Evolutionary conservation across 148 eudicot genomes (phyloP).

Genomic region (Amaranthus palmeri): DNA sequence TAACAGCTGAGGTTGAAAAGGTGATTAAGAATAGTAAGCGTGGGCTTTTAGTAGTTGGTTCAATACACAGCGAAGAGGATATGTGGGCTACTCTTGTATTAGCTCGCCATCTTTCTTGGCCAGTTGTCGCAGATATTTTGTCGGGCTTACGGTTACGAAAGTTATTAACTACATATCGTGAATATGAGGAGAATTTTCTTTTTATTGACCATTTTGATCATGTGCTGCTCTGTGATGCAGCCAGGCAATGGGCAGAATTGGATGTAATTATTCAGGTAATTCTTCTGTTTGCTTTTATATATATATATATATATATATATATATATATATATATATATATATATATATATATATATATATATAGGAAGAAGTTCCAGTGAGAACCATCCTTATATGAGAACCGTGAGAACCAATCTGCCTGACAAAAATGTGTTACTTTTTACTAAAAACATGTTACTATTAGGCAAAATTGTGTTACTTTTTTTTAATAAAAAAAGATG

Average conservation of each 20-base stretch:
- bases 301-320: no score
- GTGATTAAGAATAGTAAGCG: conserved; percentile 48
- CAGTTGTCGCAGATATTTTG: conserved; percentile 73
- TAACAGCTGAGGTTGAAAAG: conserved; percentile 47
- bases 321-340: no score
- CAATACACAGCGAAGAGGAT: conserved; percentile 66
- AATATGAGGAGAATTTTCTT: conserved; percentile 37
- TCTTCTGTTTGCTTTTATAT: conserved; percentile 14
- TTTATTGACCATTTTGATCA: conserved; percentile 94
- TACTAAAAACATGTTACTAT: no score
- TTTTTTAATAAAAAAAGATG: no score
- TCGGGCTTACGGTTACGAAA: conserved; percentile 85
- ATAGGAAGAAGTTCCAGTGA: no score
- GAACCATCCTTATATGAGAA: no score
- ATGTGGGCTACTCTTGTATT: conserved; percentile 84
- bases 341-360: no score
- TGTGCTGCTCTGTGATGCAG: conserved; percentile 51
- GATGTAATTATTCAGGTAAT: conserved; percentile 87
- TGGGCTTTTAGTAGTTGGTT: conserved; percentile 70
- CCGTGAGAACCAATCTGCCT: no score
- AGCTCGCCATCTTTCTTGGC: conserved; percentile 88
- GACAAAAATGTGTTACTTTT: no score
- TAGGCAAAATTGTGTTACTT: no score
- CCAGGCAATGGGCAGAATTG: conserved; percentile 49
- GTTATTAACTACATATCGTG: conserved; percentile 42